These are phyloP conservation scores for Closterium sp. DNA, from an alignment of 139 green algal genomes.

Conservation along the genomic window DNA sequence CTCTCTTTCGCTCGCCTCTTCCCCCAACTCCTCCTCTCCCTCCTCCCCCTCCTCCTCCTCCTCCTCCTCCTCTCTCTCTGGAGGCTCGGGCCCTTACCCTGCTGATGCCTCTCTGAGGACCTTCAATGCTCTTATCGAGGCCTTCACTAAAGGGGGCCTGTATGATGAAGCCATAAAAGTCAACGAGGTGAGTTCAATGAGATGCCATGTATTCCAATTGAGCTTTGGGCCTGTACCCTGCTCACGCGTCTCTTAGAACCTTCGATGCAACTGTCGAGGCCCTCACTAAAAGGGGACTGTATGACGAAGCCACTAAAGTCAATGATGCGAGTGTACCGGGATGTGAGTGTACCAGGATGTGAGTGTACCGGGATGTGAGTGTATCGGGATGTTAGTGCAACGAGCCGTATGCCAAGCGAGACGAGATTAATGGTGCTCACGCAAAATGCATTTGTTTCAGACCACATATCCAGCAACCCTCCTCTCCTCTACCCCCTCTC, in stretches of 20 bases:
- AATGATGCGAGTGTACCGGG: no score
- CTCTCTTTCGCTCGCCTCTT: background rate
- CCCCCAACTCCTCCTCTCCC: background rate
- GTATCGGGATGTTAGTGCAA: no score
- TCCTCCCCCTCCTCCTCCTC: background rate
- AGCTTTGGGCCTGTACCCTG: background rate
- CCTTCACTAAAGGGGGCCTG: background rate
- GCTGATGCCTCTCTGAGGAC: background rate
- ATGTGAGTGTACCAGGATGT: background rate
- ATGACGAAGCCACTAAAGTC: no score
- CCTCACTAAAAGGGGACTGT: background rate
- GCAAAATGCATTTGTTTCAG: no score
- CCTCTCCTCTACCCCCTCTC: no score
- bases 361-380: background rate
- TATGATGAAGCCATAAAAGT: background rate
- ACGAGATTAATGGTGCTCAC: no score
- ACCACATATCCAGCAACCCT: no score
- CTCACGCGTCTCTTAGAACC: background rate
- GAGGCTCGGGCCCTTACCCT: background rate
- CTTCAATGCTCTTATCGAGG: conserved; percentile 9
- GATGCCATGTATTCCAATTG: background rate
- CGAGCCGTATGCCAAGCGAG: no score
- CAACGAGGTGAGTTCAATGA: background rate
- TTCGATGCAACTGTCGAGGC: background rate
- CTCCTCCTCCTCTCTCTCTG: background rate